phyloP scores from a whole-genome alignment of 1,284 basidiomycete genomes.

The Filobasidium uniguttulatum region DNA sequence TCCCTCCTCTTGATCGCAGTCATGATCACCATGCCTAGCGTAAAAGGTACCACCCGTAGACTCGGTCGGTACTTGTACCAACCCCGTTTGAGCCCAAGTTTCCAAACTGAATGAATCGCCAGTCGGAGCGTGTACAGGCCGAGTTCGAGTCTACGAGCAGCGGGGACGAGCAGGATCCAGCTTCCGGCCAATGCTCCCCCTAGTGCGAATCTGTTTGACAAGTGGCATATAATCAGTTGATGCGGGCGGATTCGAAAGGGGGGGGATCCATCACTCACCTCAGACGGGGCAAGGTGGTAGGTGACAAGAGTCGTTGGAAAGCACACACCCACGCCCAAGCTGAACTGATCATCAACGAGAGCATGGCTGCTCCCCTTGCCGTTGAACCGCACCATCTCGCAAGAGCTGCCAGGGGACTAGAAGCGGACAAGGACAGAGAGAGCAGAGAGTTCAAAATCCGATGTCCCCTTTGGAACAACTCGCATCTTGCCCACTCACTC shows the following conservation, averaged over 20 bases:
- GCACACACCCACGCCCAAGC: slow-evolving; percentile 14
- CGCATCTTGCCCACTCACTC: slow-evolving; percentile 1
- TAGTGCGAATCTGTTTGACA: slow-evolving; percentile 5
- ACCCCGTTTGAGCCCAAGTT: slow-evolving; percentile 11
- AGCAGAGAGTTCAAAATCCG: not conserved
- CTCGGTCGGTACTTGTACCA: slow-evolving; percentile 10
- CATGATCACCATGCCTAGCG: slow-evolving; percentile 7
- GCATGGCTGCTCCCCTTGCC: slow-evolving; percentile 2
- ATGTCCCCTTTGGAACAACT: not conserved
- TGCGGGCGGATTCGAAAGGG: not conserved
- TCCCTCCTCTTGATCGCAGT: slow-evolving; percentile 2
- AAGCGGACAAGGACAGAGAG: not conserved
- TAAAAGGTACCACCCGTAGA: slow-evolving; percentile 8
- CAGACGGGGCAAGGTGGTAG: slow-evolving; percentile 2
- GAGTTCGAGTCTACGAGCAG: slow-evolving; percentile 8
- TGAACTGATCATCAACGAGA: slow-evolving; percentile 9
- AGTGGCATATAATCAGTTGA: not conserved
- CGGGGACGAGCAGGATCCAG: slow-evolving; percentile 12
- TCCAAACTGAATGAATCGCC: slow-evolving; percentile 8
- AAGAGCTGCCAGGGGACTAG: slow-evolving; percentile 6
- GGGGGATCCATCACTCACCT: not conserved
- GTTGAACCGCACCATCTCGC: slow-evolving; percentile 7
- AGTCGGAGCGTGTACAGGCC: slow-evolving; percentile 9
- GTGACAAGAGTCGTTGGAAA: slow-evolving; percentile 5
- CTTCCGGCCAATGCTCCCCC: slow-evolving; percentile 11